Evolutionary conservation across 306 rosid species (phyloP), one percentile per base, ranked within the genome.

Genomic region (Prunus mume): DNA sequence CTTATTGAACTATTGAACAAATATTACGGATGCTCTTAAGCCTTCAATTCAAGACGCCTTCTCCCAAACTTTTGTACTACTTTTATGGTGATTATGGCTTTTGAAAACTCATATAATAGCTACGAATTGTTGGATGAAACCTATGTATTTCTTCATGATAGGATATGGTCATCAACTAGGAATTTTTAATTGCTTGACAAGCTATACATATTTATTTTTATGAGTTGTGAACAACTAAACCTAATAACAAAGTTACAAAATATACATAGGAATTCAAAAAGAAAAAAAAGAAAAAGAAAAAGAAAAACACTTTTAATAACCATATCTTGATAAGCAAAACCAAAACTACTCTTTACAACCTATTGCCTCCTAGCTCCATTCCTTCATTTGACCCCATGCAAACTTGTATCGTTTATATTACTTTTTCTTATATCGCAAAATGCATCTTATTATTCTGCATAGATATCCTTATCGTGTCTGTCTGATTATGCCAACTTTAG

Each of bases 351-450:
- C 25, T 28, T 60, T 76, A 30, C 52, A 38, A 69, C 85, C 76
- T 85, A 32, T 83, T 83, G 69, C 65, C 67, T 28, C 70, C 80
- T 80, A 73, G 76, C 76, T 83, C 82, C 79, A 55, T 70, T 82
- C 46, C 57, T 62, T 65, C 72, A 49, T 81, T 79, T 83, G 87
- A 81, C 81, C 73, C 65, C 27, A 58, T 12, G 65, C 30, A 34
- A 73, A 79, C 60, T 30, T 63, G 76, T 74, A 74, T 66, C 43
- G 55, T 81, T 77, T 22, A 43, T 43, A 12, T 66, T 43, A 32
- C 24, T 57, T 11, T 71, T 72, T 72, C 62, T 41, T 74, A 47
- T 28, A 34, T 20, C 12, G 46, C 12, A 63, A 78, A 83, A 75
- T 50, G 49, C 71, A 75, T 64, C 27, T 50, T 45, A 45, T 69